phyloP scores from a whole-genome alignment of 305 asterid genomes.

The Fraxinus angustifolia region DNA sequence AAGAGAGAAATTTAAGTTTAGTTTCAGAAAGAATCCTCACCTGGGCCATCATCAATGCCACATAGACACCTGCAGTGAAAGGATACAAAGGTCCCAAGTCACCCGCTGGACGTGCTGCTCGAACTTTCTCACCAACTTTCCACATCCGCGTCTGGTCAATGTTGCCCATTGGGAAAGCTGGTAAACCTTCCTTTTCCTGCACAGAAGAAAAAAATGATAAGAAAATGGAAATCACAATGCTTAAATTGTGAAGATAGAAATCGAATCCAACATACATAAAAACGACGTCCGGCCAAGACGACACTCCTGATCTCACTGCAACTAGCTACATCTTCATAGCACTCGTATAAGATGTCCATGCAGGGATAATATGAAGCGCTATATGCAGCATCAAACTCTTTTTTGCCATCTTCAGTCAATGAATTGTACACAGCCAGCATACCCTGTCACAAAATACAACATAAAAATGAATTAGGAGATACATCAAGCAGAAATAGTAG shows the following conservation, averaged over 20 bases:
- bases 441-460: constrained; percentile 50
- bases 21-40: constrained; percentile 31
- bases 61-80: constrained; percentile 93
- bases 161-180: constrained; percentile 97
- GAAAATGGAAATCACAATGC: neutral
- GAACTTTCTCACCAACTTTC: constrained; percentile 84
- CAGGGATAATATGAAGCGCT: constrained; percentile 91
- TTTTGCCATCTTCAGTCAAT: constrained; percentile 70
- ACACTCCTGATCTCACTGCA: constrained; percentile 95
- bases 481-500: neutral
- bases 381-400: constrained; percentile 73
- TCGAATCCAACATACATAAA: constrained; percentile 47
- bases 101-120: constrained; percentile 68
- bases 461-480: neutral
- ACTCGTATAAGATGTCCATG: constrained; percentile 91
- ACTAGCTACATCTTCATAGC: constrained; percentile 93
- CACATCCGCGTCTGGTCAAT: constrained; percentile 93
- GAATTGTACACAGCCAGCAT: constrained; percentile 84
- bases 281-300: constrained; percentile 97
- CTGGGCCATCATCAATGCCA: constrained; percentile 98
- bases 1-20: neutral
- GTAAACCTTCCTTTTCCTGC: constrained; percentile 93
- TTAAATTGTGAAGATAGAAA: neutral
- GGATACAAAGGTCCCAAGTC: constrained; percentile 88
- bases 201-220: neutral